These are phyloP conservation scores for Trichophyton mentagrophytes DNA, from an alignment of 2,329 filamentous ascomycete species.

Conservation along the genomic window DNA sequence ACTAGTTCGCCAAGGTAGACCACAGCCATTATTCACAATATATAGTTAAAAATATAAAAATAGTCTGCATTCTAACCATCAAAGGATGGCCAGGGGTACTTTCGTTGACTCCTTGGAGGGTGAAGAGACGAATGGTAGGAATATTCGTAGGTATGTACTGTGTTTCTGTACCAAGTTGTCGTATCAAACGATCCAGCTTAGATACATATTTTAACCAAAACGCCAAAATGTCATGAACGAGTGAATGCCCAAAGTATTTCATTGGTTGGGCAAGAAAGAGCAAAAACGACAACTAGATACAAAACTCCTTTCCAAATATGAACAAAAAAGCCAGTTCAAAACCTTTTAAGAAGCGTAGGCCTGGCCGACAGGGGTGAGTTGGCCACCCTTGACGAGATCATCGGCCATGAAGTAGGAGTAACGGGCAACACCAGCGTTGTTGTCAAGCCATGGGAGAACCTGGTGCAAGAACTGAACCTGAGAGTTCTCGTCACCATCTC, in stretches of 20 bases:
- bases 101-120: background rate
- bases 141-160: background rate
- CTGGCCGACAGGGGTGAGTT: conserved; percentile 18
- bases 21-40: no score
- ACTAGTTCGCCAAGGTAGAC: no score
- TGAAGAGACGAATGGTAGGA: background rate
- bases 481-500: conserved; percentile 17
- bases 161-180: background rate
- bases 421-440: conserved; percentile 25
- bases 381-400: conserved; percentile 6
- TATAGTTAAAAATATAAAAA: no score
- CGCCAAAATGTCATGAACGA: background rate
- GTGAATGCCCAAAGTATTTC: background rate
- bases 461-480: conserved; percentile 26
- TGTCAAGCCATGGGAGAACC: conserved; percentile 30
- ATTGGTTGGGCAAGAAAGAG: background rate
- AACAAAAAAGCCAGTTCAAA: background rate
- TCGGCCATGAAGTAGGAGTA: conserved; percentile 32
- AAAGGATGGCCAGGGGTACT: background rate
- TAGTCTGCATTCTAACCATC: no score
- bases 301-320: conserved; percentile 2
- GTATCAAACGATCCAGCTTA: conserved; percentile 1
- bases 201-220: background rate
- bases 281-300: background rate
- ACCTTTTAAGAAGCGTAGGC: conserved; percentile 17